These are phyloP conservation scores for Lolium rigidum DNA, from an alignment of 176 grass and related monocot genomes.

Conservation along the genomic window DNA sequence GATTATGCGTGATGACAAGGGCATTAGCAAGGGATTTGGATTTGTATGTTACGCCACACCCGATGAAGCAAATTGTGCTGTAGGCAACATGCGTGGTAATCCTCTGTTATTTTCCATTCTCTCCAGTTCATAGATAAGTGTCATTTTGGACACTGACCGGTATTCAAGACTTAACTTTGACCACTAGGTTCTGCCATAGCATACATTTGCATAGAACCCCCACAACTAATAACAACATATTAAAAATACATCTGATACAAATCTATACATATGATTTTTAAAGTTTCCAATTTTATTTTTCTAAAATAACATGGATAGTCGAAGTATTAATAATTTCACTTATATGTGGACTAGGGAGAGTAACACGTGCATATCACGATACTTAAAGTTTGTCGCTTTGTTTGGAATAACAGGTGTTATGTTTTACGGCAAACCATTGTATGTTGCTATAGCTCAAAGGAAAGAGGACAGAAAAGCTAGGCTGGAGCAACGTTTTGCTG, in stretches of 20 bases:
- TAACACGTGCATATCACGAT: background rate
- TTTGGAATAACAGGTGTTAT: constrained; percentile 61
- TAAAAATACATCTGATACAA: background rate
- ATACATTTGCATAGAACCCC: background rate
- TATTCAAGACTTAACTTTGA: background rate
- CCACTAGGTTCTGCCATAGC: background rate
- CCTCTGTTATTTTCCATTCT: background rate
- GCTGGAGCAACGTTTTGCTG: constrained; percentile 59
- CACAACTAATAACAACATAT: background rate
- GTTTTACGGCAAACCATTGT: constrained; percentile 85
- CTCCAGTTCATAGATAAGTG: background rate
- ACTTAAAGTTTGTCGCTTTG: background rate
- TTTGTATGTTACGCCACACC: constrained; percentile 82
- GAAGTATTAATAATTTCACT: background rate
- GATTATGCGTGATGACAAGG: constrained; percentile 83
- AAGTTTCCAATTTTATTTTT: background rate
- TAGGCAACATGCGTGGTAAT: constrained; percentile 74
- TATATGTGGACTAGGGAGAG: background rate
- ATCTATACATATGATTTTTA: background rate
- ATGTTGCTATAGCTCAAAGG: constrained; percentile 78
- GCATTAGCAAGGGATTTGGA: constrained; percentile 86
- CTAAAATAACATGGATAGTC: background rate
- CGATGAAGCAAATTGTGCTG: constrained; percentile 74
- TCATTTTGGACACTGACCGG: background rate
- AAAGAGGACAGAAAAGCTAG: constrained; percentile 77